Percentiles rank a stretch among this genome's conserved stretches.
Evolutionary conservation across 345 rosid species (phyloP).

Genomic region (Capsella bursapastoris): DNA sequence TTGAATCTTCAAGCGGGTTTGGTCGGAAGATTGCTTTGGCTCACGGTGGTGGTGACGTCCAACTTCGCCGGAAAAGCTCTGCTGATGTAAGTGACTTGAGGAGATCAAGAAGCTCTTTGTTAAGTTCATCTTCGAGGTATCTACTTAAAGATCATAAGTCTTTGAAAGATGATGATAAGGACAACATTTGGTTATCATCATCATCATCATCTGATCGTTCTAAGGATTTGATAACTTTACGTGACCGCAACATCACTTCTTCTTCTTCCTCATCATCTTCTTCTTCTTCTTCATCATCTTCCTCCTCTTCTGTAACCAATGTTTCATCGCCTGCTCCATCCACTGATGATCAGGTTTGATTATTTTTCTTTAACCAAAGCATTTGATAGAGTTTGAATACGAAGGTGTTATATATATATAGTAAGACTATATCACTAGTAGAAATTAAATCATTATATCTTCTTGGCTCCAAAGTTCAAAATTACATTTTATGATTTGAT

Average conservation of each 20-base stretch:
- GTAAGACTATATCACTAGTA: not conserved
- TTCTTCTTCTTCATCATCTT: constrained; percentile 35
- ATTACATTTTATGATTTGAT: not conserved
- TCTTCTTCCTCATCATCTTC: constrained; percentile 31
- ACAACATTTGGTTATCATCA: constrained; percentile 47
- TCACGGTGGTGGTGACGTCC: constrained; percentile 27
- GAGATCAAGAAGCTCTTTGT: constrained; percentile 35
- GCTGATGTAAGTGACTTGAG: constrained; percentile 54
- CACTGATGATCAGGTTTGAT: constrained; percentile 61
- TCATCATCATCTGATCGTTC: constrained; percentile 52
- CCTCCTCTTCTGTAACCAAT: constrained; percentile 37
- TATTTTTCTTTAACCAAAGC: constrained; percentile 21
- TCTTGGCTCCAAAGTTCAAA: not conserved
- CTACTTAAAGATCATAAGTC: constrained; percentile 63
- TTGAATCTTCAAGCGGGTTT: constrained; percentile 33
- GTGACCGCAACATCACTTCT: constrained; percentile 48
- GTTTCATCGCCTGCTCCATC: constrained; percentile 56
- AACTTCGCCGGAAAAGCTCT: constrained; percentile 66
- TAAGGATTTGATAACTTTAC: constrained; percentile 38
- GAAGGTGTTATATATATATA: not conserved
- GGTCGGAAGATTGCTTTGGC: constrained; percentile 55
- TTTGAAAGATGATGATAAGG: constrained; percentile 46
- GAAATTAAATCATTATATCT: not conserved
- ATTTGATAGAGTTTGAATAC: not conserved
- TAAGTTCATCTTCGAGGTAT: constrained; percentile 59